Evolutionary conservation across 352 stramenopile genomes (phyloP).

Genomic region (Peronospora belbahrii): DNA sequence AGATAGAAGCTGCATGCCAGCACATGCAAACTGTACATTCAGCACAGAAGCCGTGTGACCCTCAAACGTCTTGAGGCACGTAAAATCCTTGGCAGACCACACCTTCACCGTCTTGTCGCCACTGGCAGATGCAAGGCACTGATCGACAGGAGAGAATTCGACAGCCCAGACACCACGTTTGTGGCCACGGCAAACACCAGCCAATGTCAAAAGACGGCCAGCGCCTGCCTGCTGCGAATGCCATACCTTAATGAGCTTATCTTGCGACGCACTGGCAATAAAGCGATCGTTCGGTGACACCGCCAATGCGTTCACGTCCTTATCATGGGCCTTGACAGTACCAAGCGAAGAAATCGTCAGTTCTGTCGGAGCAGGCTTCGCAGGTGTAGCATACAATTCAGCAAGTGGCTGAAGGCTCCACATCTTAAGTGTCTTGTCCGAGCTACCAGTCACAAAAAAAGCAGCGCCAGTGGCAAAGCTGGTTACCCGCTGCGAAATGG

Average conservation of each 20-base stretch:
- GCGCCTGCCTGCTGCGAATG: conserved; percentile 50
- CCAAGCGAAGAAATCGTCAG: conserved; percentile 49
- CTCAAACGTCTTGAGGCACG: conserved; percentile 96
- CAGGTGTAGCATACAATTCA: conserved; percentile 31
- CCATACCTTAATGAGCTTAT: conserved; percentile 98
- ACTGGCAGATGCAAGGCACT: conserved; percentile 91
- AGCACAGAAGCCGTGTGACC: conserved; percentile 87
- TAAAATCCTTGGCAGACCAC: conserved; percentile 94
- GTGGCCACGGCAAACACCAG: conserved; percentile 93
- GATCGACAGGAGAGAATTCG: conserved; percentile 94
- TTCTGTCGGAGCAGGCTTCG: conserved; percentile 27
- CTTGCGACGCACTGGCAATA: conserved; percentile 94
- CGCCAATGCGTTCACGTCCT: conserved; percentile 95
- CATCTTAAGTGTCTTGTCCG: conserved; percentile 97
- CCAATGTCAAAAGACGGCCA: conserved; percentile 71
- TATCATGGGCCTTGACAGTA: conserved; percentile 87
- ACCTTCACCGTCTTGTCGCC: conserved; percentile 96
- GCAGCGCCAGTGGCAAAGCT: conserved; percentile 70
- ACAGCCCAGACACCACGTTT: conserved; percentile 96
- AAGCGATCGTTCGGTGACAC: conserved; percentile 96
- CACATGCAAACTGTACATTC: conserved; percentile 84
- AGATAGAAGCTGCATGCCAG: conserved; percentile 91
- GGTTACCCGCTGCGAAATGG: conserved; percentile 83
- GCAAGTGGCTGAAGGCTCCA: conserved; percentile 88
- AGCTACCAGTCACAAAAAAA: conserved; percentile 94